Evolutionary conservation across 169 alveolate genomes (phyloP), one percentile per base, ranked within the genome.

Genomic region (Plasmodium ovale): DNA sequence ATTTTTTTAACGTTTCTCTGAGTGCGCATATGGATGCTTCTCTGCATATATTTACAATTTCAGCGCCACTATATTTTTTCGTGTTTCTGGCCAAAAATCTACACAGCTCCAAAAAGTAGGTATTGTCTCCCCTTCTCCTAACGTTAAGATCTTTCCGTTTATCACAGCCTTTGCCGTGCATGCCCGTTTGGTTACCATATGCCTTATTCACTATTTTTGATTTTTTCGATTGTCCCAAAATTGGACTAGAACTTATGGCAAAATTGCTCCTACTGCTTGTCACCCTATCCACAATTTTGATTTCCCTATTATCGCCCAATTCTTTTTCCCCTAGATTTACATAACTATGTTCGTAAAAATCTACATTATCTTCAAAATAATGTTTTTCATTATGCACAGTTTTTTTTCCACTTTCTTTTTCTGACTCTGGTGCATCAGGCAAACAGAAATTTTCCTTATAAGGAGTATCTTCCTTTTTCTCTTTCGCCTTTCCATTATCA

Each of bases 1-100:
- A 53, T 1, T 51, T 73, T 64, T 72, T 91, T 23, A 90, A 65
- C 6, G 91, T 91, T 72, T 74, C 90, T 72, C 88, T 16, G 39
- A 77, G 49, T 29, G 97, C 94, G 9, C 87, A 92, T 89, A 96
- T 93, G 27, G 98, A 96, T 21, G 98, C 95, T 79, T 97, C 99
- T 27, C 97, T 94, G 64, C 99, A 97, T 5, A 97, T 72, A 82
- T 92, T 87, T 21, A 95, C 97, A 10, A 97, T 88, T 79, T 97
- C 99, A 0, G 99, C 99, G 21, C 99, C 99, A 77, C 98, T 98
- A 85, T 95, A 98, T 69, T 99, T 99, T 49, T 97, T 97, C 21
- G 99, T 98, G 35, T 92, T 93, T 64, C 94, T 93, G 2, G 99
- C 99, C 27, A 98, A 88, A 49, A 62, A 29, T 29, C 47, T 31